Conservation (phyloP, 352 stramenopile species). For the Phytophthora chlamydospora region DNA sequence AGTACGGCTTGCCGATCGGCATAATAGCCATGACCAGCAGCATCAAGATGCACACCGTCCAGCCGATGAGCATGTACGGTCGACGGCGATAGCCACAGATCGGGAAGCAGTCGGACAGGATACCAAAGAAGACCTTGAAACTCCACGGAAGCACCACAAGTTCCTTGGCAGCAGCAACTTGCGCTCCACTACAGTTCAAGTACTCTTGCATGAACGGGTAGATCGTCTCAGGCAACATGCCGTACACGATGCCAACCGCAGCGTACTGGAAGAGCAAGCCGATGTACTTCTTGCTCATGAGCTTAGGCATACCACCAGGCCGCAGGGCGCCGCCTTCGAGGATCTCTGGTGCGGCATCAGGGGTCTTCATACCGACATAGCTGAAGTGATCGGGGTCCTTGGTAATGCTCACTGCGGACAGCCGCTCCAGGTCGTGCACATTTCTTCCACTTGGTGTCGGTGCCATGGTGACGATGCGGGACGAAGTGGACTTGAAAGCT, state of each 20-base stretch:
- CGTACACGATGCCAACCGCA: constrained; percentile 45
- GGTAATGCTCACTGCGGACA: constrained; percentile 41
- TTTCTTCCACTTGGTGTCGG: constrained; percentile 18
- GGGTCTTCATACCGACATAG: constrained; percentile 34
- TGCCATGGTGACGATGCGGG: constrained; percentile 6
- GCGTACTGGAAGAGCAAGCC: constrained; percentile 52
- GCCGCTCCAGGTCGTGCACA: constrained; percentile 28
- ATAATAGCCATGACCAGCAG: constrained; percentile 49
- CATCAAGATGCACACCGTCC: constrained; percentile 47
- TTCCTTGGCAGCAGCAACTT: constrained; percentile 42
- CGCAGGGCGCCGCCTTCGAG: constrained; percentile 42
- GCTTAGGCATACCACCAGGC: constrained; percentile 28
- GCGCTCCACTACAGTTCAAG: constrained; percentile 45
- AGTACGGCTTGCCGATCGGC: constrained; percentile 54
- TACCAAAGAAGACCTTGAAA: constrained; percentile 55
- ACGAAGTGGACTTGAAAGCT: neutral
- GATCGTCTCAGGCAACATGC: constrained; percentile 42
- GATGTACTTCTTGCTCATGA: constrained; percentile 45
- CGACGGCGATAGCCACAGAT: constrained; percentile 62
- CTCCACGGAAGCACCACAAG: constrained; percentile 54
- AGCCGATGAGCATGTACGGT: constrained; percentile 65
- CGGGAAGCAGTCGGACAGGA: constrained; percentile 36
- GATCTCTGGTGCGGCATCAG: constrained; percentile 9
- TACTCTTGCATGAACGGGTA: constrained; percentile 56
- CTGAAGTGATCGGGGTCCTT: constrained; percentile 27